A percentile compares a stretch with the other conserved stretches of the same genome.
phyloP scores from a whole-genome alignment of 2,329 filamentous ascomycete species.

The Aspergillus pseudonomiae region DNA sequence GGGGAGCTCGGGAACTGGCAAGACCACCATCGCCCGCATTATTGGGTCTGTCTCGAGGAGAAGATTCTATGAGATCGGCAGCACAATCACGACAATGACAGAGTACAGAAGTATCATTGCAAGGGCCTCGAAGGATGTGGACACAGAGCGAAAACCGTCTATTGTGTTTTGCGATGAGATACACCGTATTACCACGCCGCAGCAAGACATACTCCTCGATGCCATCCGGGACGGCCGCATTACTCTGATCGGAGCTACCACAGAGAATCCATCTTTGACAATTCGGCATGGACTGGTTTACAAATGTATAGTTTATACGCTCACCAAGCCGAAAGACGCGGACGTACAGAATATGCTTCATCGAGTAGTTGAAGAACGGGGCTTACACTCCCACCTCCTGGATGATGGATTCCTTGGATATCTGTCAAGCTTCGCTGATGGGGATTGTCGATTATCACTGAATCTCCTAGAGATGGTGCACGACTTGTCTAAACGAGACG shows the following conservation, averaged over 20 bases:
- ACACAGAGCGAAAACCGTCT: conserved; percentile 92
- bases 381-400: conserved; percentile 46
- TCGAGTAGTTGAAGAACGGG: conserved; percentile 68
- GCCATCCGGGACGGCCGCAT: conserved; percentile 90
- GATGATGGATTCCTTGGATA: conserved; percentile 78
- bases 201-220: conserved; percentile 92
- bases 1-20: too few species aligned
- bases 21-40: too few species aligned
- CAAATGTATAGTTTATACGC: conserved; percentile 81
- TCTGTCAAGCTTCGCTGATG: conserved; percentile 83
- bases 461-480: conserved; percentile 91
- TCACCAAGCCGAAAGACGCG: conserved; percentile 70
- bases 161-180: conserved; percentile 69
- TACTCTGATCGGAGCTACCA: conserved; percentile 87
- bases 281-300: conserved; percentile 85
- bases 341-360: conserved; percentile 73
- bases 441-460: conserved; percentile 88
- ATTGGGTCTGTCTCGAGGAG: too few species aligned
- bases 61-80: conserved; percentile 79
- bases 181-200: conserved; percentile 69
- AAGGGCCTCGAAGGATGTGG: conserved; percentile 84
- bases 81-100: conserved; percentile 82
- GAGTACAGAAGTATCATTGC: conserved; percentile 91
- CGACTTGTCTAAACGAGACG: conserved; percentile 66
- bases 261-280: conserved; percentile 93